Base-by-base conservation (phyloP, 495 filamentous ascomycete genomes). In the Xylaria acuta region DNA sequence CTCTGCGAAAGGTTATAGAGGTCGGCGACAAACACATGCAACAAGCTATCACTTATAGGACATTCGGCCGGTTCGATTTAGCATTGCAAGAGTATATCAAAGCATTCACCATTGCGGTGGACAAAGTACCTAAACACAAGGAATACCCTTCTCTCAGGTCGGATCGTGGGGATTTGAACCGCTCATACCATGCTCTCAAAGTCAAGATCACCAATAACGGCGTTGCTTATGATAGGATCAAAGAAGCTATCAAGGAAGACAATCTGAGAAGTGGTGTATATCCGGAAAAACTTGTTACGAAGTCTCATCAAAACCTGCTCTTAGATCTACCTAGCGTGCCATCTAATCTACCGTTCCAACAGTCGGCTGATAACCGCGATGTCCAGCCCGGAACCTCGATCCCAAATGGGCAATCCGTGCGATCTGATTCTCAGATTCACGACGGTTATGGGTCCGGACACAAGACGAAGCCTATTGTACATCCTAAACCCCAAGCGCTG, bases 61-160 rank as follows among this genome's bases (percentile, higher is more conserved):
- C 88, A 43, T 89, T 90, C 74, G 77, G 80, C 16, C 79, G 84
- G n/a, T 83, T 82, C 6, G 86, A 88, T 67, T 47, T 86, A 27
- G 87, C 86, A 9, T 76, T 88, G 9, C 81, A 84, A 34, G 93
- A 97, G 59, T 98, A 93, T 80, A 86, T 98, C 64, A 88, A 90
- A 51, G 91, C 95, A 32, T 93, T 86, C 56, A 90, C 93, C 59
- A 90, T 98, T 70, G 85, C 92, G 43, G 85, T 92, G 30, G 87
- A 95, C 49, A 83, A 91, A 43, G 90, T 97, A 43, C 94, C 94
- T 11, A 84, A 84, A 43, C 90, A 94, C 72, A 89, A 88, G 63
- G 91, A 93, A 41, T 93, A 87, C 75, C 86, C 84, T 18, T 80
- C 82, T 18, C 76, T 91, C 25, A 79, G 84, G 53, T 72, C 75